These are phyloP conservation scores for Epichloe coenophiala DNA, from an alignment of 2,329 filamentous ascomycete species.

Conservation along the genomic window DNA sequence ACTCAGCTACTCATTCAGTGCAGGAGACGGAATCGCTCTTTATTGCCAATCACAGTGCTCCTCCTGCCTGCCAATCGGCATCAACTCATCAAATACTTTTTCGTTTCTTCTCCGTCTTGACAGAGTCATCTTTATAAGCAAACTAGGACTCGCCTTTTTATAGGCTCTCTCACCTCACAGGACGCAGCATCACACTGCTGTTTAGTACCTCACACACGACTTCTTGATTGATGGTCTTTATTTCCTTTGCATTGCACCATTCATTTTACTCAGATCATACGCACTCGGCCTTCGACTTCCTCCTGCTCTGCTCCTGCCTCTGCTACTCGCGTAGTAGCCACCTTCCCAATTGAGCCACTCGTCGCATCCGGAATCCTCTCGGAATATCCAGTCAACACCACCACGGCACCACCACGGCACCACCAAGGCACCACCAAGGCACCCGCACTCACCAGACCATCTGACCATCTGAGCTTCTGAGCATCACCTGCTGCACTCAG, in stretches of 20 bases:
- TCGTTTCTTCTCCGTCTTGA: not conserved
- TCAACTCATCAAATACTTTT: not conserved
- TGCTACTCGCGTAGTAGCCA: not conserved
- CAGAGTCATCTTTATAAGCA: not conserved
- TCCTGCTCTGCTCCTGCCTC: not conserved
- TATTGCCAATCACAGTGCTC: slow-evolving; percentile 1
- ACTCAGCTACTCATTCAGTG: not conserved
- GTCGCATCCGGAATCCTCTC: not conserved
- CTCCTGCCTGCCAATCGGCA: not conserved
- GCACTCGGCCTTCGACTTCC: not conserved
- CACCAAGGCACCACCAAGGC: too few species aligned
- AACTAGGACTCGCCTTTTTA: not conserved
- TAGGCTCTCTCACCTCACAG: not conserved
- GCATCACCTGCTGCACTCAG: not conserved
- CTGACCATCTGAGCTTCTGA: not conserved
- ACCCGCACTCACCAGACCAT: not conserved
- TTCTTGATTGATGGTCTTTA: not conserved
- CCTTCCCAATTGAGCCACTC: slow-evolving; percentile 8
- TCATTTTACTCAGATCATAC: not conserved
- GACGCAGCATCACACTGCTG: not conserved
- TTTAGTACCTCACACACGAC: not conserved
- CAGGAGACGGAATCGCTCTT: not conserved
- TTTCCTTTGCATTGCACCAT: not conserved
- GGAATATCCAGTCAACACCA: not conserved
- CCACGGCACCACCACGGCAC: not conserved